Conservation (phyloP, 1,284 basidiomycete genomes). For the Cutaneotrichosporon arboriforme region DNA sequence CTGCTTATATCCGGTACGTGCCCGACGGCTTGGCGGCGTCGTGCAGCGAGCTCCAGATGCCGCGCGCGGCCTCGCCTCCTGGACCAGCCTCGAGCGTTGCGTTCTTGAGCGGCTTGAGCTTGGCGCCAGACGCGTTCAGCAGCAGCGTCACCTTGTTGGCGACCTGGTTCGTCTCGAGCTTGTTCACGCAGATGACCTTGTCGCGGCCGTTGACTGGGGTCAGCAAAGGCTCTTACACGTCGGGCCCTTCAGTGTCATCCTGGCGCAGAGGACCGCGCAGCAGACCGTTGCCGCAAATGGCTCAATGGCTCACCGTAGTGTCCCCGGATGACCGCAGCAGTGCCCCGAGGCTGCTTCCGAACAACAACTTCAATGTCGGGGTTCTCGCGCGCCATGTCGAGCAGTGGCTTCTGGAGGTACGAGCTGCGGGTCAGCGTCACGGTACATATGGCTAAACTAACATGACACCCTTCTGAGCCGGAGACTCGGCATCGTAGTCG, state of each 20-base stretch:
- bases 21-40: slow-evolving; percentile 31
- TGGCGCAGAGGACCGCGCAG: no score
- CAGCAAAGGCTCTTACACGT: background rate
- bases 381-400: slow-evolving; percentile 39
- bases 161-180: slow-evolving; percentile 44
- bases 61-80: slow-evolving; percentile 42
- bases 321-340: slow-evolving; percentile 47
- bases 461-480: slow-evolving; percentile 39
- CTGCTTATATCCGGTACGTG: slow-evolving; percentile 40
- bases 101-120: slow-evolving; percentile 46
- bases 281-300: no score
- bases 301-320: slow-evolving; percentile 51
- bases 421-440: slow-evolving; percentile 8
- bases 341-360: slow-evolving; percentile 40
- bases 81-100: slow-evolving; percentile 43
- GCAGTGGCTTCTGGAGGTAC: slow-evolving; percentile 16
- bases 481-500: slow-evolving; percentile 41
- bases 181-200: slow-evolving; percentile 51
- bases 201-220: slow-evolving; percentile 49
- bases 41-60: slow-evolving; percentile 45
- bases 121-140: slow-evolving; percentile 44
- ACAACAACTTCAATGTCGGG: slow-evolving; percentile 50
- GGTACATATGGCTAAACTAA: slow-evolving; percentile 19
- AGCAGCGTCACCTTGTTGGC: slow-evolving; percentile 45
- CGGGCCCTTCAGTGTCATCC: no score